Percentiles rank a stretch among this genome's conserved stretches.
Evolutionary conservation across 768 basidiomycete species (phyloP).

Genomic region (Glaciozyma antarctica): DNA sequence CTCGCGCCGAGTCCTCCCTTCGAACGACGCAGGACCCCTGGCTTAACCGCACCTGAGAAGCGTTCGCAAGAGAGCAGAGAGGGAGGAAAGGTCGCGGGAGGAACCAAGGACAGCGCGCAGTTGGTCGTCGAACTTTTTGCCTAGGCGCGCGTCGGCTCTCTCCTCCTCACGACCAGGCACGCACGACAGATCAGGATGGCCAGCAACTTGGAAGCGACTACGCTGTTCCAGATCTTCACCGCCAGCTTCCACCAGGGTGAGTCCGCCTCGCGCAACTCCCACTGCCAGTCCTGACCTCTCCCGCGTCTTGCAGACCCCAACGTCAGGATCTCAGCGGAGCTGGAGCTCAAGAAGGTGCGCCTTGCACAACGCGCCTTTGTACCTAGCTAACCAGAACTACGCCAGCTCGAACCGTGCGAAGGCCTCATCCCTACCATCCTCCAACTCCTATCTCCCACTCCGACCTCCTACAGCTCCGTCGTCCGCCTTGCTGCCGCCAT

Average conservation of each 20-base stretch:
- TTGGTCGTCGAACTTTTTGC: too few relatives aligned
- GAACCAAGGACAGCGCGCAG: too few relatives aligned
- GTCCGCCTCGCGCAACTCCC: background rate
- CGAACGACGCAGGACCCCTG: too few relatives aligned
- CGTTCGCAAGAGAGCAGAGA: too few relatives aligned
- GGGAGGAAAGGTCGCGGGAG: too few relatives aligned
- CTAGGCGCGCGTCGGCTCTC: too few relatives aligned
- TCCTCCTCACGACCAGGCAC: too few relatives aligned
- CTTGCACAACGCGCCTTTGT: background rate
- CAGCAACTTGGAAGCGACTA: background rate
- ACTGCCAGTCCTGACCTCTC: background rate
- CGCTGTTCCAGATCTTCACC: background rate
- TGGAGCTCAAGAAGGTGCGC: slow-evolving; percentile 72
- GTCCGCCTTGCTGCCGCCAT: slow-evolving; percentile 77
- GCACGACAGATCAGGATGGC: too few relatives aligned
- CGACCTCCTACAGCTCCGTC: slow-evolving; percentile 68
- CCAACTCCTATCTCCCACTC: slow-evolving; percentile 66
- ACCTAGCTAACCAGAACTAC: background rate
- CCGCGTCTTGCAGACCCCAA: slow-evolving; percentile 54
- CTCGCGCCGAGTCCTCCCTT: too few relatives aligned
- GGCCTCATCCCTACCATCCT: slow-evolving; percentile 74
- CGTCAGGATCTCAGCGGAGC: slow-evolving; percentile 71
- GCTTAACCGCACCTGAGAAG: too few relatives aligned
- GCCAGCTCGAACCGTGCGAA: slow-evolving; percentile 64
- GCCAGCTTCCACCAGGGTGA: background rate